Base-by-base conservation (phyloP, 305 asterid genomes). In the Fraxinus paxiana region DNA sequence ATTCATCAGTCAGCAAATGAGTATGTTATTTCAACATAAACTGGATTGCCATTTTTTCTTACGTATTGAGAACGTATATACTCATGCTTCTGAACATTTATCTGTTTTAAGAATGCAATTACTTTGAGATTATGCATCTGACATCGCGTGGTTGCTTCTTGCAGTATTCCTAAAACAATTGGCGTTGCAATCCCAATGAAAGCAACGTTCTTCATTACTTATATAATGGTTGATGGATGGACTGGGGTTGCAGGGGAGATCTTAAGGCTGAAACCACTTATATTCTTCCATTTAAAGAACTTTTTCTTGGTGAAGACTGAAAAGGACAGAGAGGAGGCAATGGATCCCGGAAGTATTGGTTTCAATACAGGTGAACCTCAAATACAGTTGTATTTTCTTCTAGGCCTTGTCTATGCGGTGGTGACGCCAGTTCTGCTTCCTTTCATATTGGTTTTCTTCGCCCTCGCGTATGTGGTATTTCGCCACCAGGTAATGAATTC, bases 161-260 rank as follows among this genome's bases (percentile, higher is more conserved):
- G 86, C 92, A 95, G 98, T 7, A 87, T 95, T 77, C 90, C 93
- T 13, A 83, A 13, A 83, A 95, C 91, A 83, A 87, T 95, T 26
- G 98, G 98, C 73, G 94, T 88, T 30, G 95, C 98, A 34, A 95
- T 95, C 79, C 98, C 98, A 18, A 91, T 92, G 98, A 94, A 94
- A 86, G 98, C 97, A 71, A 93, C 97, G 34, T 94, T 94, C 89
- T 94, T 94, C 77, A 93, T 95, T 71, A 92, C 98, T 18, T 95
- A 95, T 77, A 89, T 92, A 80, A 95, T 95, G 98, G 90, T 95
- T 71, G 98, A 95, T 75, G 98, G 98, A 78, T 95, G 98, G 98
- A 97, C 98, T 71, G 98, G 98, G 79, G 89, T 92, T 75, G 98
- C 98, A 0, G 98, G 94, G 56, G 98, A 95, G 88, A 92, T 93